phyloP scores from a whole-genome alignment of 1,139 yeast species.

The Nadsonia starkeyi-henricii region DNA sequence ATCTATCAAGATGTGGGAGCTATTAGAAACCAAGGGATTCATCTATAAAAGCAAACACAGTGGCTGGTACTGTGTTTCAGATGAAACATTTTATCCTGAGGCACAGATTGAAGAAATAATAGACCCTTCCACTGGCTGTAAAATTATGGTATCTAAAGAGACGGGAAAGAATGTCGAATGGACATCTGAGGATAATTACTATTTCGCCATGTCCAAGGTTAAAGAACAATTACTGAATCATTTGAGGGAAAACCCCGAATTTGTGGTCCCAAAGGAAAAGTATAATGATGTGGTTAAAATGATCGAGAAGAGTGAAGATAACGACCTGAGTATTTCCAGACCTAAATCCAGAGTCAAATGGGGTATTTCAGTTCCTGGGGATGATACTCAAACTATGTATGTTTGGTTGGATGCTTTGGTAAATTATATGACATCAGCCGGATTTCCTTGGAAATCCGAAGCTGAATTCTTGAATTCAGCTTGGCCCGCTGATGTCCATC shows the following conservation, averaged over 20 bases:
- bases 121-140: constrained; percentile 27
- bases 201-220: constrained; percentile 57
- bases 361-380: constrained; percentile 87
- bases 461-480: constrained; percentile 9
- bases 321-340: constrained; percentile 77
- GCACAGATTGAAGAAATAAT: constrained; percentile 43
- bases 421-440: constrained; percentile 67
- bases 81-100: constrained; percentile 88
- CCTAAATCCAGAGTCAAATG: constrained; percentile 66
- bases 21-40: constrained; percentile 42
- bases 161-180: constrained; percentile 62
- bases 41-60: constrained; percentile 72
- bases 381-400: constrained; percentile 62
- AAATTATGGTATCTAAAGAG: constrained; percentile 46
- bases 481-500: constrained; percentile 60
- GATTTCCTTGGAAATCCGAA: constrained; percentile 35
- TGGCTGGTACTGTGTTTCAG: constrained; percentile 94
- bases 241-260: constrained; percentile 33
- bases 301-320: constrained; percentile 37
- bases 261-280: constrained; percentile 51
- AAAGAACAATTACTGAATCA: constrained; percentile 38
- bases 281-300: constrained; percentile 35
- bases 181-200: constrained; percentile 76
- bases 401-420: constrained; percentile 96
- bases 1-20: constrained; percentile 57